Evolutionary conservation across 2,329 filamentous ascomycete genomes (phyloP).

Genomic region (Trichoderma guizhouense): DNA sequence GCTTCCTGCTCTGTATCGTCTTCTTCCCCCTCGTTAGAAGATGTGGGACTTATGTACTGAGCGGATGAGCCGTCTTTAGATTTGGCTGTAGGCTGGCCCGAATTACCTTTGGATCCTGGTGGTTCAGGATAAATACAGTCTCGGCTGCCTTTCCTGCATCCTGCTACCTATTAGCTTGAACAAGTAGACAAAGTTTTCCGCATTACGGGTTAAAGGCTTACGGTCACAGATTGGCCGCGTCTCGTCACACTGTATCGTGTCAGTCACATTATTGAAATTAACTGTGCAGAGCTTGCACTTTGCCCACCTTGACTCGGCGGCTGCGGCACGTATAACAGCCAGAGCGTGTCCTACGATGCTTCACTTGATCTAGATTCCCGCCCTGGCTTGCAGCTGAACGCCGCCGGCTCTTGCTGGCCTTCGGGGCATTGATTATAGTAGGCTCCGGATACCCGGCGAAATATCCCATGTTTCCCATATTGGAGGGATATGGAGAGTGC

Average conservation of each 20-base stretch:
- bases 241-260: slow-evolving; percentile 73
- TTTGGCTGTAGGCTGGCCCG: slow-evolving; percentile 24
- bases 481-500: slow-evolving; percentile 42
- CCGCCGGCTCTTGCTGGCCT: slow-evolving; percentile 48
- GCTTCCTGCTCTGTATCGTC: slow-evolving; percentile 40
- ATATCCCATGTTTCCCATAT: slow-evolving; percentile 38
- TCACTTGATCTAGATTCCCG: slow-evolving; percentile 64
- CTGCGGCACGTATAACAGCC: slow-evolving; percentile 91
- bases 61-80: slow-evolving; percentile 38
- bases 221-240: slow-evolving; percentile 79
- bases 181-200: not conserved
- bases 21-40: slow-evolving; percentile 53
- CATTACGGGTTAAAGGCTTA: slow-evolving; percentile 36
- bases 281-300: slow-evolving; percentile 16
- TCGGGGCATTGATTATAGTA: slow-evolving; percentile 46
- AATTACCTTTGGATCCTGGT: slow-evolving; percentile 41
- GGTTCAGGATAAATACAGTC: slow-evolving; percentile 87
- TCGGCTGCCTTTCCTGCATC: slow-evolving; percentile 86
- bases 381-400: slow-evolving; percentile 45
- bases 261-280: slow-evolving; percentile 11
- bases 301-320: slow-evolving; percentile 74
- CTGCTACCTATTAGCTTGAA: slow-evolving; percentile 40
- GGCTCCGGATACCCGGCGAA: slow-evolving; percentile 51
- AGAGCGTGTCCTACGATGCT: slow-evolving; percentile 88
- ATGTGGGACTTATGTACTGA: slow-evolving; percentile 48